Percentiles rank a stretch among this genome's conserved stretches.
These are phyloP conservation scores for Nakazawaea sp. DNA, from an alignment of 805 yeast genomes.

Conservation along the genomic window DNA sequence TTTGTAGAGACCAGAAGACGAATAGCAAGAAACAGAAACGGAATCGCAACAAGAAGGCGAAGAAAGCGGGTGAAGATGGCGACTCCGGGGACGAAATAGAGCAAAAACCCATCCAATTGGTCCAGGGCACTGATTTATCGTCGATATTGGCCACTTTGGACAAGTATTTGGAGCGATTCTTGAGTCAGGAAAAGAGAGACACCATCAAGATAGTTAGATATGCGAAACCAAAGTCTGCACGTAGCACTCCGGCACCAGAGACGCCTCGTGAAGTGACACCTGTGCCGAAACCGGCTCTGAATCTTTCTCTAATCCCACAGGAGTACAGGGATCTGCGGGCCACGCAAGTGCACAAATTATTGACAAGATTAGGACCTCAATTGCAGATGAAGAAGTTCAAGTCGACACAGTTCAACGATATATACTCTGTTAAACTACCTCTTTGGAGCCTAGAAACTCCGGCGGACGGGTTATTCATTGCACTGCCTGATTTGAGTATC, in stretches of 20 bases:
- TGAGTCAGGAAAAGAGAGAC: conserved; percentile 51
- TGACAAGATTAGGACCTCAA: conserved; percentile 17
- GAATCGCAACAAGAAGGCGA: conserved; percentile 1
- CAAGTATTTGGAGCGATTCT: conserved; percentile 47
- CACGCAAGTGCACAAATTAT: conserved; percentile 20
- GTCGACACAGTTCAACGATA: conserved; percentile 21
- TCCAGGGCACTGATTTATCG: conserved; percentile 42
- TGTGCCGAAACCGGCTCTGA: conserved; percentile 6
- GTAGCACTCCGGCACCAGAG: not conserved
- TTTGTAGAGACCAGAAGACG: conserved; percentile 26
- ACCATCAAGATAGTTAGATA: conserved; percentile 52
- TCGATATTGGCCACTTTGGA: conserved; percentile 52
- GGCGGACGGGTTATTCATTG: conserved; percentile 18
- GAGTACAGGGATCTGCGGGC: conserved; percentile 13
- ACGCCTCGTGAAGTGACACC: not conserved
- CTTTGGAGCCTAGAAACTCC: conserved; percentile 20
- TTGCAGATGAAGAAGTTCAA: conserved; percentile 19
- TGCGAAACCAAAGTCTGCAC: conserved; percentile 11
- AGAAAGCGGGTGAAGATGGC: conserved; percentile 9
- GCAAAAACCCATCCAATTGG: conserved; percentile 23
- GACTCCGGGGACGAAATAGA: conserved; percentile 17
- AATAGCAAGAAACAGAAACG: conserved; percentile 13
- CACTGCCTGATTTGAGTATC: conserved; percentile 20
- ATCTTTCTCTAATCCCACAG: conserved; percentile 4
- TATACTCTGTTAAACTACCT: conserved; percentile 20